These are phyloP conservation scores for Metschnikowia anglica DNA, from an alignment of 805 yeast species.

Conservation along the genomic window DNA sequence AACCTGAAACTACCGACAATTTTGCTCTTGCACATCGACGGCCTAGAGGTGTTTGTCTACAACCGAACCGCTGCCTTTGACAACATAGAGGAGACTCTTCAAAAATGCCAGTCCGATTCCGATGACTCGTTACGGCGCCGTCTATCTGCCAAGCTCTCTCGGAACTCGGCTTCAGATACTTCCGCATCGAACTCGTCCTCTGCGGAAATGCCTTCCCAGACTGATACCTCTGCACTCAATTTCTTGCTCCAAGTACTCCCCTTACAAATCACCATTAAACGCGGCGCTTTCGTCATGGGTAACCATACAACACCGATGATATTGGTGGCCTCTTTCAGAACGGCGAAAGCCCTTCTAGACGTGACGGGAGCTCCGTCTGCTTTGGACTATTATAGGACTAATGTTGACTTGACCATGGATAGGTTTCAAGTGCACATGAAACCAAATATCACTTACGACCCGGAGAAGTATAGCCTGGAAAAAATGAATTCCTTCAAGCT, in stretches of 20 bases:
- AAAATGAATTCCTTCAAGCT: not conserved
- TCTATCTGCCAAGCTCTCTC: not conserved
- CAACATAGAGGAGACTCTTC: constrained; percentile 46
- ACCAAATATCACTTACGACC: constrained; percentile 67
- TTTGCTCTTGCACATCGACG: constrained; percentile 60
- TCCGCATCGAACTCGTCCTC: not conserved
- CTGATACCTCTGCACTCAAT: constrained; percentile 3
- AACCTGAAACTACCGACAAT: constrained; percentile 56
- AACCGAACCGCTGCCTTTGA: constrained; percentile 81
- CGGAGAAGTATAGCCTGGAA: constrained; percentile 9
- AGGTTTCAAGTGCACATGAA: constrained; percentile 60
- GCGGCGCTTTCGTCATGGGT: constrained; percentile 77
- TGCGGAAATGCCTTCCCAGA: not conserved
- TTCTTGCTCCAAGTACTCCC: constrained; percentile 52
- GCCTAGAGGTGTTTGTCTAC: constrained; percentile 79
- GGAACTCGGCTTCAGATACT: constrained; percentile 2
- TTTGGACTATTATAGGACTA: constrained; percentile 57
- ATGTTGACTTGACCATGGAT: constrained; percentile 44
- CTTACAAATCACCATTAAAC: constrained; percentile 53
- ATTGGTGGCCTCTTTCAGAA: constrained; percentile 57
- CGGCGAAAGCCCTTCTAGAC: constrained; percentile 60
- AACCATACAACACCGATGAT: constrained; percentile 75
- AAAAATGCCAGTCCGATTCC: constrained; percentile 11
- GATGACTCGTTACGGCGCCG: not conserved
- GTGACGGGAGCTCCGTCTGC: constrained; percentile 42